Evolutionary conservation across 176 grass and related monocot genomes (phyloP), one percentile per base, ranked within the genome.

Genomic region (Calamus simplicifolius): DNA sequence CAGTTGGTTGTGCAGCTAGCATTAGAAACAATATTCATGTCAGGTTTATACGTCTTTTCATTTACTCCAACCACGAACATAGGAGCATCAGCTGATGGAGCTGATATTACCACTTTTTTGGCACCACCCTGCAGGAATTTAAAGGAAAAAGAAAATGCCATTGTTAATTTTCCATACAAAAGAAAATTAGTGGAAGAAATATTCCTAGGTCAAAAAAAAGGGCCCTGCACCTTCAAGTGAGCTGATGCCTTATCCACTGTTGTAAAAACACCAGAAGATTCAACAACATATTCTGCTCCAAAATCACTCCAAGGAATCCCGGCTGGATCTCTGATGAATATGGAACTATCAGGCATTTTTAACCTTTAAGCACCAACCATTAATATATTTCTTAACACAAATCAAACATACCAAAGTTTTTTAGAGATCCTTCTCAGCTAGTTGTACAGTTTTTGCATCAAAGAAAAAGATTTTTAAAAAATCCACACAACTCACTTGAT

Each of bases 61-160:
- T 97, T 97, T 38, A 97, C 92, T 61, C 92, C 92, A 79, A 97
- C 73, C n/a, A 97, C 92, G 82, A 97, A 97, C 92, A 97, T 97
- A 62, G 92, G 92, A 58, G 92, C 92, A 88, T 91, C 87, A 73
- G 69, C 87, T 52, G 92, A 91, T 52, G 92, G 92, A 58, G 92
- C 92, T 69, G 87, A 97, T 85, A 97, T 97, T 50, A 97, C 84
- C 25, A 97, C 92, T 82, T 97, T 97, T 69, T 97, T 97, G 21
- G 92, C 92, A 19, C 92, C 92, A 54, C 87, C 92, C 92, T 97
- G 63, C 4, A 75, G 68, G 19, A 67, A 55, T 8, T 18, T 48
- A 5, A 43, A 14, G 61, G 29, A 6, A 57, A 16, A 18, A 16
- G 12, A 35, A 43, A 13, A 2, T 43, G 35, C 12, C 8, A 43